These are phyloP conservation scores for Calocybe cyanea DNA, from an alignment of 768 basidiomycete species.

Conservation along the genomic window DNA sequence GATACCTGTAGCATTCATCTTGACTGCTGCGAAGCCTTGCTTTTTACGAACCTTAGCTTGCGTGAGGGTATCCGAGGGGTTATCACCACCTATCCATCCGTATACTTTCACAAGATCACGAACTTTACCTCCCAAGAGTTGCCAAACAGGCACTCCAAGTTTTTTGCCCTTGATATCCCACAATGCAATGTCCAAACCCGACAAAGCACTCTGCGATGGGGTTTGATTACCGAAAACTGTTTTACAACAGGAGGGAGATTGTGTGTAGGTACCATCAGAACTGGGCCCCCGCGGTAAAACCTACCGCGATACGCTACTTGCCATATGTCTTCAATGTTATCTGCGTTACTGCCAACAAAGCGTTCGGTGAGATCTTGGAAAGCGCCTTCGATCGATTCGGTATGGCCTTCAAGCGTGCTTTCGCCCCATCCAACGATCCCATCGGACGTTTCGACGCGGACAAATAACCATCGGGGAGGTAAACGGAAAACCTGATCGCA, in stretches of 20 bases:
- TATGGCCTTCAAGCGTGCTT: slow-evolving; percentile 69
- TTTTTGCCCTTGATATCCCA: slow-evolving; percentile 83
- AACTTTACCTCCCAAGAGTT: slow-evolving; percentile 67
- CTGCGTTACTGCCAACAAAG: slow-evolving; percentile 58
- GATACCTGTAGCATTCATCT: slow-evolving; percentile 66
- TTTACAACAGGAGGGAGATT: too few relatives aligned
- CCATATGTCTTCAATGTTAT: slow-evolving; percentile 72
- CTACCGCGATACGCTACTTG: slow-evolving; percentile 61
- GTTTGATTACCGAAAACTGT: too few relatives aligned
- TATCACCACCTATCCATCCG: slow-evolving; percentile 56
- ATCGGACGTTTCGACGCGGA: slow-evolving; percentile 60
- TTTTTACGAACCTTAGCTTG: slow-evolving; percentile 50
- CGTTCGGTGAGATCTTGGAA: slow-evolving; percentile 54
- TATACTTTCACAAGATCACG: slow-evolving; percentile 57
- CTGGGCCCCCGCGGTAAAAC: slow-evolving; percentile 71
- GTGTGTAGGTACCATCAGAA: slow-evolving; percentile 49
- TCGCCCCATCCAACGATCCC: slow-evolving; percentile 75
- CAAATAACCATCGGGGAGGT: slow-evolving; percentile 72
- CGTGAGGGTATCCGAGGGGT: slow-evolving; percentile 48
- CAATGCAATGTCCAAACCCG: slow-evolving; percentile 65
- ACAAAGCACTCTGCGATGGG: slow-evolving; percentile 40
- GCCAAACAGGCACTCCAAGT: slow-evolving; percentile 60
- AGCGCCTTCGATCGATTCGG: slow-evolving; percentile 71
- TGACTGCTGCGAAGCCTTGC: slow-evolving; percentile 67
- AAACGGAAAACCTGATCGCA: slow-evolving; percentile 60